Evolutionary conservation across 2,329 filamentous ascomycete species (phyloP).

Genomic region (Claviceps cyperi): DNA sequence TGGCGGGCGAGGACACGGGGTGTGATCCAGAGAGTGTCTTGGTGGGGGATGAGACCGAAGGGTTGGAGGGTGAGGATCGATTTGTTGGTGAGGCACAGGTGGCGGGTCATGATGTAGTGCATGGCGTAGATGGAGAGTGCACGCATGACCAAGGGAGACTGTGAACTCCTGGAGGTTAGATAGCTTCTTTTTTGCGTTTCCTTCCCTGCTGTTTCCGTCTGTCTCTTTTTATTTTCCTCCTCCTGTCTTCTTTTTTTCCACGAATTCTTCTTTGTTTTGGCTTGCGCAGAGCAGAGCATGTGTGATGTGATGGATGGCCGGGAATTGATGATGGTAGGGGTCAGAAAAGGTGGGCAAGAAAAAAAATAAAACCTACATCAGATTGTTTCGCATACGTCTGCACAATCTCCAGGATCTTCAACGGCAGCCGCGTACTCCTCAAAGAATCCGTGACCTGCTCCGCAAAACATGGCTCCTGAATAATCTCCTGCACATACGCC

Average conservation of each 20-base stretch:
- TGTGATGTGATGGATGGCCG: too few relatives aligned
- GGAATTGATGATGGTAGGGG: too few relatives aligned
- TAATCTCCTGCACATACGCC: conserved; percentile 34
- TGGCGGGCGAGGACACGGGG: conserved; percentile 41
- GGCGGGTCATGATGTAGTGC: conserved; percentile 42
- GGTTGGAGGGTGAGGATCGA: conserved; percentile 27
- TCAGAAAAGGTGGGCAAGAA: background rate
- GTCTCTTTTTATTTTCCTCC: too few relatives aligned
- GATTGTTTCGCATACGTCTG: conserved; percentile 32
- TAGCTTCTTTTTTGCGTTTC: background rate
- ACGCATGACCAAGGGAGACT: conserved; percentile 36
- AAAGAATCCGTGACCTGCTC: conserved; percentile 35
- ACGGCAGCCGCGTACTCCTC: conserved; percentile 29
- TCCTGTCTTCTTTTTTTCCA: background rate
- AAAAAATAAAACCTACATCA: conserved; percentile 20
- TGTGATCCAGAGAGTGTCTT: conserved; percentile 31
- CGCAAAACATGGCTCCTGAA: conserved; percentile 32
- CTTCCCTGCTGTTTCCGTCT: background rate
- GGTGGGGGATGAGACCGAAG: conserved; percentile 26
- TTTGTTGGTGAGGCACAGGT: conserved; percentile 34
- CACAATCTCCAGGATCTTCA: conserved; percentile 30
- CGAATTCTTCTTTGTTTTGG: background rate
- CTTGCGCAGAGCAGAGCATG: background rate
- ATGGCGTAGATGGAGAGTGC: conserved; percentile 41
- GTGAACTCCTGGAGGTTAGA: background rate